Evolutionary conservation across 1,139 yeast species (phyloP), one percentile per base, ranked within the genome.

Genomic region (Saccharomyces hybrid): DNA sequence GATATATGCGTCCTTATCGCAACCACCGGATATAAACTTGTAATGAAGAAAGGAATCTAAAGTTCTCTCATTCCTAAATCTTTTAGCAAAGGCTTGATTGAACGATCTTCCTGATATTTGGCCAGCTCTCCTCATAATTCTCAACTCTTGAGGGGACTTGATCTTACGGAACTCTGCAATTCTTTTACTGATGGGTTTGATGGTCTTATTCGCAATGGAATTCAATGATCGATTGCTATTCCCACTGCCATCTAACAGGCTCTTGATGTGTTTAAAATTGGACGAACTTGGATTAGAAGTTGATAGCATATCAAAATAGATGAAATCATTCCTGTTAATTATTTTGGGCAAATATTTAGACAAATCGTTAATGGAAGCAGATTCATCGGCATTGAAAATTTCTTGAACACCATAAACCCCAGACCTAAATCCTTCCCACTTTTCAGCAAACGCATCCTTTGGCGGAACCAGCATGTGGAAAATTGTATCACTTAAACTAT

Each of bases 371-470:
- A 79, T 76, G 51, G 82, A 79, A 46, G 78, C 80, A 1, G 88
- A 85, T 53, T 77, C 76, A 68, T 90, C 98, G 3, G 97, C 97
- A 69, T 91, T 93, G 73, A 93, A 93, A 51, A 84, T 80, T 51
- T 88, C 91, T 53, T 73, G 74, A 0, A 87, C 97, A 11, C 96
- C 97, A 51, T 83, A 81, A 6, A 85, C 77, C 1, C 99, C 99
- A 44, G 95, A 85, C 62, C 96, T 79, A 47, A 81, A 84, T 8
- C 99, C 99, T 64, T 91, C 97, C 99, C 99, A 93, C 59, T 86
- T 81, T 70, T 93, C 99, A 31, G 80, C 81, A 50, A 75, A 75
- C 5, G 82, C 79, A 67, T 91, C 86, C 64, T 84, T 84, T n/a
- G 88, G 89, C 2, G 93, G 97, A 5, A 91, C 96, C 54, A 90